Evolutionary conservation across 2,329 filamentous ascomycete genomes (phyloP), one percentile per base, ranked within the genome.

Genomic region (Phialocephala subalpina): DNA sequence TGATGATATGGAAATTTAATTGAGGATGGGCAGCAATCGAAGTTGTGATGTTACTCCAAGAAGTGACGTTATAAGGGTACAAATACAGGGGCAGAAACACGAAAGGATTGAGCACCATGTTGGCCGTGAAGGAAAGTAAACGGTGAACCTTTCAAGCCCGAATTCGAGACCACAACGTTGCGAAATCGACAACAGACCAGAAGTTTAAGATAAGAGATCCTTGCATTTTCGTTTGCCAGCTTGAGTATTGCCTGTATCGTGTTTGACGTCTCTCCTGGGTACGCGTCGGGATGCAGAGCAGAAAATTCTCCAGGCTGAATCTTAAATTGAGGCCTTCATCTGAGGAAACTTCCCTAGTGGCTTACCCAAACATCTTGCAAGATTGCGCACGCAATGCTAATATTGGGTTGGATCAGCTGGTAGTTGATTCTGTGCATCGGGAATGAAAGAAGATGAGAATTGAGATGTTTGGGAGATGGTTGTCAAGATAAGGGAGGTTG

Each of bases 21-120:
- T 67, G 33, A 52, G 69, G 69, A 62, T 72, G 68, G 12, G 61
- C 55, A 27, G 63, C 64, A 56, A 73, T 59, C 8, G 65, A 62
- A 9, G 63, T 52, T 11, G 65, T 70, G 42, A 73, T 62, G 22
- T 63, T 66, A 33, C 58, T 68, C 72, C 70, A 73, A 22, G 70
- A 70, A 5, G 72, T 66, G 12, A 42, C 33, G 38, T 70, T 73
- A 36, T 67, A 67, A 20, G 69, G 72, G 42, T 73, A 73, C 33
- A 73, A 45, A 25, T 73, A 72, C 29, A 72, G 65, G 5, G 71
- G 72, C 63, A 73, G 60, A 18, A 73, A 68, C 6, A 73, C 62
- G 22, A 68, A 67, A 47, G 65, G 67, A 40, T 63, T 42, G 60
- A 65, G 70, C 38, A 70, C 68, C 68, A 69, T 71, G 40, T 66